A percentile compares a stretch with the other conserved stretches of the same genome.
phyloP scores from a whole-genome alignment of 2,329 filamentous ascomycete species.

The Thielaviopsis populi region DNA sequence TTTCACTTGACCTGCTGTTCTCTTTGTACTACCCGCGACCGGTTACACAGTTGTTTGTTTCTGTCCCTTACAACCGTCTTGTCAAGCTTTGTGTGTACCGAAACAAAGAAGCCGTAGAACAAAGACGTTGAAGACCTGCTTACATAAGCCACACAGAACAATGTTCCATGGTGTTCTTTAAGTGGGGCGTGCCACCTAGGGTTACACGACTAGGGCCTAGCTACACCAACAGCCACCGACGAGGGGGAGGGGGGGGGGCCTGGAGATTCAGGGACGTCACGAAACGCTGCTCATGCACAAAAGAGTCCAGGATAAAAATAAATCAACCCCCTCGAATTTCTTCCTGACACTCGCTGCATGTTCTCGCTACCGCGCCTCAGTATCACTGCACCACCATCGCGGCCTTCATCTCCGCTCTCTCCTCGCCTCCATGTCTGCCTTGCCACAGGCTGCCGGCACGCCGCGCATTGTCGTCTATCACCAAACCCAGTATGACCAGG shows the following conservation, averaged over 20 bases:
- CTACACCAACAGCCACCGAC: neutral
- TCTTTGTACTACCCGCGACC: too few species aligned
- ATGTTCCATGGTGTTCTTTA: neutral
- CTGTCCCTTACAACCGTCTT: neutral
- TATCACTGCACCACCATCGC: neutral
- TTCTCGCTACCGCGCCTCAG: neutral
- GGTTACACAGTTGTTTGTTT: neutral
- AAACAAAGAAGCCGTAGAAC: neutral
- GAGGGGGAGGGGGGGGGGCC: neutral
- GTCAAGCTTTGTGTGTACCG: neutral
- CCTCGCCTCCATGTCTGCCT: conserved; percentile 10
- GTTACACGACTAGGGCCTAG: neutral
- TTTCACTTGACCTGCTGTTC: too few species aligned
- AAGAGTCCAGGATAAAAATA: neutral
- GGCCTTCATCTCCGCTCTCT: neutral
- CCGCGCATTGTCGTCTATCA: conserved; percentile 37
- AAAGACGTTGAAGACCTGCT: neutral
- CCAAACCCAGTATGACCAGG: conserved; percentile 37
- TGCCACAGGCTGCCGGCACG: conserved; percentile 23
- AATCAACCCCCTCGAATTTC: neutral
- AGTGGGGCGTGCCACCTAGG: neutral
- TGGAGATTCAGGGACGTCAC: neutral
- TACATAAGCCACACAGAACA: neutral
- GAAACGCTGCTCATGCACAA: neutral
- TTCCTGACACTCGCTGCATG: neutral